Evolutionary conservation across 108 stramenopile genomes (phyloP).

Genomic region (Stephanodiscus minutulus): DNA sequence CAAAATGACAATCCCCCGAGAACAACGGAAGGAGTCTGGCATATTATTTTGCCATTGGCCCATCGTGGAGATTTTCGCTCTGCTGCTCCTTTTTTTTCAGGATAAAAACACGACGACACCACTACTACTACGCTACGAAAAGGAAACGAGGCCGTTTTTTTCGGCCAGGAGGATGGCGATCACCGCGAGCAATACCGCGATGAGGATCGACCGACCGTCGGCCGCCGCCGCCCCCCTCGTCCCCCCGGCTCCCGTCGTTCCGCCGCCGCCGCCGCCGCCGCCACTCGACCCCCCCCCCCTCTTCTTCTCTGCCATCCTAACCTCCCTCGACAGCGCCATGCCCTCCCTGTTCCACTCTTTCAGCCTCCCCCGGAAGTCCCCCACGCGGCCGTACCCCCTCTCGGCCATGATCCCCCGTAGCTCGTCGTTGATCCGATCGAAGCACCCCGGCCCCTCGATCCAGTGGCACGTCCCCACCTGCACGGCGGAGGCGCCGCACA

Average conservation of each 20-base stretch:
- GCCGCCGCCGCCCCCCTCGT: background rate
- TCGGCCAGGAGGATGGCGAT: conserved; percentile 74
- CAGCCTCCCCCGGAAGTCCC: conserved; percentile 80
- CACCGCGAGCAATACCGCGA: conserved; percentile 53
- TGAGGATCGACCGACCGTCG: conserved; percentile 32
- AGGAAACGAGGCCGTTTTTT: conserved; percentile 47
- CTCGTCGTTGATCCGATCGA: conserved; percentile 87
- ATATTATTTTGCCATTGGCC: no score
- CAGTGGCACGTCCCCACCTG: conserved; percentile 94
- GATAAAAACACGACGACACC: no score
- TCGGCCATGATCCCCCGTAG: conserved; percentile 60
- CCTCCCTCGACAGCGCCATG: conserved; percentile 55
- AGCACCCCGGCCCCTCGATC: conserved; percentile 89
- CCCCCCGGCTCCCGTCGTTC: no score
- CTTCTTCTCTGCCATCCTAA: conserved; percentile 51
- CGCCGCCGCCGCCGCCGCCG: no score
- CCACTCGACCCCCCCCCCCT: conserved; percentile 2
- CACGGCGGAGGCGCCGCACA: conserved; percentile 88
- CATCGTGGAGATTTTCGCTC: no score
- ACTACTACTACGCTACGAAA: no score
- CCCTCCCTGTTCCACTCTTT: conserved; percentile 88
- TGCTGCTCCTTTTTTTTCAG: no score
- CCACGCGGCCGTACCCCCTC: conserved; percentile 72
- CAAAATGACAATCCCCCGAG: no score
- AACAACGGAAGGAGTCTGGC: no score